These are phyloP conservation scores for Diplodia intermedia DNA, from an alignment of 2,329 filamentous ascomycete genomes.

Conservation along the genomic window DNA sequence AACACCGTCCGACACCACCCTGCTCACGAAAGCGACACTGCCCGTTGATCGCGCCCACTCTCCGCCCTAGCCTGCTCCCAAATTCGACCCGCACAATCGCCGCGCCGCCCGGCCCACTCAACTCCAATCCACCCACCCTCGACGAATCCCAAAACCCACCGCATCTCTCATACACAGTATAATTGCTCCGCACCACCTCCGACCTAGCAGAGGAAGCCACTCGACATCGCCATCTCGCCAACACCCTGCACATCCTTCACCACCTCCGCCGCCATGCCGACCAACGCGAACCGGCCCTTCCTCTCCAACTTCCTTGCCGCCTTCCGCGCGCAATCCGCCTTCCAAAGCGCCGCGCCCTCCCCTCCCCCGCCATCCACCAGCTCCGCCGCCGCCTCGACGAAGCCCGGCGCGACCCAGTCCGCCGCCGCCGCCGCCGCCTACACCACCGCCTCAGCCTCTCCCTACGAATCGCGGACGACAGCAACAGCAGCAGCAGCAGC, in stretches of 20 bases:
- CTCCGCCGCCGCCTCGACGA: slow-evolving; percentile 46
- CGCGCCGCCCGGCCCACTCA: slow-evolving; percentile 18
- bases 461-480: too few species aligned
- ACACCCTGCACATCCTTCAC: background rate
- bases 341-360: slow-evolving; percentile 61
- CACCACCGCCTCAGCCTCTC: slow-evolving; percentile 39
- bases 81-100: background rate
- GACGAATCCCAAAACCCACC: background rate
- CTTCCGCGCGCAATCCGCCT: slow-evolving; percentile 69
- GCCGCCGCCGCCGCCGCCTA: slow-evolving; percentile 44
- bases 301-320: slow-evolving; percentile 71
- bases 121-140: background rate
- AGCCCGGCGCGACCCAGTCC: slow-evolving; percentile 47
- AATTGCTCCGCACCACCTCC: background rate
- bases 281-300: slow-evolving; percentile 66
- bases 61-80: slow-evolving; percentile 8
- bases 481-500: too few species aligned
- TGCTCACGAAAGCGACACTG: background rate
- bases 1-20: background rate
- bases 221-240: too few species aligned
- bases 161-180: background rate
- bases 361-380: slow-evolving; percentile 45
- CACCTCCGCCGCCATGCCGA: slow-evolving; percentile 25
- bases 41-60: slow-evolving; percentile 1
- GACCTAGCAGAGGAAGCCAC: background rate